phyloP scores from a whole-genome alignment of 2,329 filamentous ascomycete species.

The Aspergillus piperis region DNA sequence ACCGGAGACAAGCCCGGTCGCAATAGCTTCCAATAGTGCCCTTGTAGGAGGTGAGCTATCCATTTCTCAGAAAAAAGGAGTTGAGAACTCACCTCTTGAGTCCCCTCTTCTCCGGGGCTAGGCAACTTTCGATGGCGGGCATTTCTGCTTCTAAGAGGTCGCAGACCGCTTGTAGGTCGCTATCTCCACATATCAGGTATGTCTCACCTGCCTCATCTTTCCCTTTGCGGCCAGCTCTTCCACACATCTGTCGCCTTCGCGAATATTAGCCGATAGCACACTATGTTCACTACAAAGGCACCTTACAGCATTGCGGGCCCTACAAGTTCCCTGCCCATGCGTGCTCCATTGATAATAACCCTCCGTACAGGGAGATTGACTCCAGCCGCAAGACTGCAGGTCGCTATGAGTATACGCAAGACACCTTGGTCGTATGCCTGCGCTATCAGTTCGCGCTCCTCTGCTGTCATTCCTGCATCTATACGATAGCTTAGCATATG shows the following conservation, averaged over 20 bases:
- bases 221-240: conserved; percentile 74
- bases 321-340: conserved; percentile 75
- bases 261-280: conserved; percentile 23
- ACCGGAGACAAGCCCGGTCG: conserved; percentile 67
- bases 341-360: conserved; percentile 73
- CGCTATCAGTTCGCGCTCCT: conserved; percentile 72
- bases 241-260: conserved; percentile 70
- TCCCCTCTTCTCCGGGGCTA: conserved; percentile 66
- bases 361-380: conserved; percentile 73
- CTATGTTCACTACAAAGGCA: not conserved
- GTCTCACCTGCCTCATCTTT: conserved; percentile 78
- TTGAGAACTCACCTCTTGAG: conserved; percentile 60
- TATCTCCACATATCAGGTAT: conserved; percentile 70
- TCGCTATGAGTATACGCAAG: conserved; percentile 72
- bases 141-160: conserved; percentile 72
- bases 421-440: conserved; percentile 69
- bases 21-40: conserved; percentile 70
- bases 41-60: conserved; percentile 41
- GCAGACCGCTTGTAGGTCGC: conserved; percentile 68
- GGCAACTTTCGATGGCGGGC: conserved; percentile 68
- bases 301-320: conserved; percentile 71
- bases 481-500: conserved; percentile 30
- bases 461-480: conserved; percentile 62
- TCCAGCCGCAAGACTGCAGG: conserved; percentile 78
- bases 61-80: not conserved